Base-by-base conservation (phyloP, 306 rosid species). In the Trifolium dubium region DNA sequence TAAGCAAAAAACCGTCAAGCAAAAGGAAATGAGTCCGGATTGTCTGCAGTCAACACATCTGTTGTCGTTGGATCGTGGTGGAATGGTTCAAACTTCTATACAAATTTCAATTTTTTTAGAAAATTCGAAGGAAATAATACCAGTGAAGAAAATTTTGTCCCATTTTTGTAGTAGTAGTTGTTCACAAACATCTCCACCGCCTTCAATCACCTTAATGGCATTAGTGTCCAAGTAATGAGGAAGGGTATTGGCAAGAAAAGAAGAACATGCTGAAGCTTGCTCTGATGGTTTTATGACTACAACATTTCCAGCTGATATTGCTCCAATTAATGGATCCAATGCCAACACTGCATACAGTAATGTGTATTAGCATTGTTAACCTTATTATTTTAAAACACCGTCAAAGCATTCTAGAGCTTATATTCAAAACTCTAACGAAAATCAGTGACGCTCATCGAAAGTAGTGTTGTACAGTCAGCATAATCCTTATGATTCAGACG, bases 81-180 rank as follows among this genome's bases (percentile, higher is more conserved):
- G 4, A 10, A 54, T 3, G 0, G 12, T 19, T 8, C 11, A 17
- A 6, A 51, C 17, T 51, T 51, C 10, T 14, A 47, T 6, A 6
- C 6, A n/a, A 7, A n/a, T 49, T 49, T 47, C 14, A 49, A 17
- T 18, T 51, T 35, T 35, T 2, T n/a, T n/a, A 49, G 19, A 5
- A 53, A 53, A 53, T 53, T 4, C 13, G 10, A 37, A 37, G 14
- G 54, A 50, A 78, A 29, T n/a, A 11, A 68, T 93, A 93, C 98
- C 98, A 3, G 97, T 94, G 82, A 89, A 94, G 88, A 94, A 94
- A 65, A 94, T 94, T 80, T 94, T 94, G 77, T 92, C 93, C 95
- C 91, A 92, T 73, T 87, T 87, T 5, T 87, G 90, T 59, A 39
- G 89, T 28, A 92, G 83, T 37, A 94, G 80, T 18, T 60, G 80